Base-by-base conservation (phyloP, 176 grass and related monocot genomes). In the Coix lacrymajobi region DNA sequence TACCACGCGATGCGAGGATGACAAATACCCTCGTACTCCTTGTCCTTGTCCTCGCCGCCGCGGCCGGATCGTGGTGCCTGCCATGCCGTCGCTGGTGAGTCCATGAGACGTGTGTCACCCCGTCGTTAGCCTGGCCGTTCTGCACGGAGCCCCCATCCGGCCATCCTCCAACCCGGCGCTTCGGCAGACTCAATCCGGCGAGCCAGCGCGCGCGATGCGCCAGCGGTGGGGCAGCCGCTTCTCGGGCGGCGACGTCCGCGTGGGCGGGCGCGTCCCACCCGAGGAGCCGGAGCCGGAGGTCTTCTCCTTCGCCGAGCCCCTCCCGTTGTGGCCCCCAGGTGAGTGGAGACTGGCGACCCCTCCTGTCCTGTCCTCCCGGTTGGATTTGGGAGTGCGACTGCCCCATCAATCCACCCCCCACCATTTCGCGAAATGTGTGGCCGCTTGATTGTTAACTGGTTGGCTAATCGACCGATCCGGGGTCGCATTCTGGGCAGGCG, bases 251-350 rank as follows among this genome's bases (percentile, higher is more conserved):
- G 30, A 29, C 64, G 30, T 14, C 20, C 66, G 80, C 11, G 81
- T 58, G 13, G 69, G 38, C 58, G 57, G 37, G 25, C 29, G 20
- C 52, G 52, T 10, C 24, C 34, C n/a, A n/a, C n/a, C 26, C 40
- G 87, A 85, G 70, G 87, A 89, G 40, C 76, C 82, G 20, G 76
- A 88, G 66, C 76, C 81, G 12, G 79, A 86, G 82, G 62, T 83
- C 10, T 91, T 94, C 85, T 86, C 79, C 73, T 90, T 94, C 62
- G 83, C 82, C 64, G 70, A 87, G 6, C 75, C 75, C 20, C 79
- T 89, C 71, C 88, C 92, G 41, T 1, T 22, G 22, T 94, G 92
- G 89, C 83, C 92, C 0, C 73, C 71, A 84, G 86, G 92, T 91
- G 60, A 77, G 58, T 31, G 49, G 19, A 64, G 16, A n/a, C 25